Evolutionary conservation across 2,329 filamentous ascomycete species (phyloP), one percentile per base, ranked within the genome.

Genomic region (Claviceps sp.): DNA sequence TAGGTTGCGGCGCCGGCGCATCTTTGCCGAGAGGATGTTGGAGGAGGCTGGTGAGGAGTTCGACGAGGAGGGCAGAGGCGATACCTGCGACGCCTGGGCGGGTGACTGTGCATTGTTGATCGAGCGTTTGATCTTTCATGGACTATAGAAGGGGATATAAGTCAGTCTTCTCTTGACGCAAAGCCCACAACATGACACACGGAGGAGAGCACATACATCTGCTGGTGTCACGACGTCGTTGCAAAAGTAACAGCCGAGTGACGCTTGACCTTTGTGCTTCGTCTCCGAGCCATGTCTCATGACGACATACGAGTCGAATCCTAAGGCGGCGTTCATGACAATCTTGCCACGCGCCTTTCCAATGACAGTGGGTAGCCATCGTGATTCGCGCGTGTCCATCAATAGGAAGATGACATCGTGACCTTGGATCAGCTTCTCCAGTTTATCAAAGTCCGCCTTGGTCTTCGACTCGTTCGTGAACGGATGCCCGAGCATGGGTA

Each of bases 41-140:
- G 9, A 96, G 73, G 38, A 96, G 71, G 53, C 87, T 94, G 9
- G 90, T 83, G 29, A 98, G 77, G 5, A 97, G 76, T 66, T 98
- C 93, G 47, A 97, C 91, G 5, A 96, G 77, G 37, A 95, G 76
- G 2, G 88, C 88, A 2, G 93, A 96, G 7, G 93, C 93, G 52
- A 96, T 93, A 9, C 89, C 85, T 14, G 93, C 91, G 38, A 95
- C 82, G 16, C 93, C 93, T 0, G 93, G 93, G 9, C 93, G 82
- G 2, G 93, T 98, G 20, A 98, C 93, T 0, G 93, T 98, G 68
- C 93, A 98, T 69, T 97, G 93, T 66, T 98, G 93, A 64, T 98
- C 93, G 11, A 98, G 81, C 0, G 93, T 97, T 59, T 90, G 87
- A 61, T 95, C 89, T 67, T 91, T 95, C 63, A 95, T 79, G 2